phyloP scores from a whole-genome alignment of 306 rosid genomes.

The Notholithocarpus densiflorus region DNA sequence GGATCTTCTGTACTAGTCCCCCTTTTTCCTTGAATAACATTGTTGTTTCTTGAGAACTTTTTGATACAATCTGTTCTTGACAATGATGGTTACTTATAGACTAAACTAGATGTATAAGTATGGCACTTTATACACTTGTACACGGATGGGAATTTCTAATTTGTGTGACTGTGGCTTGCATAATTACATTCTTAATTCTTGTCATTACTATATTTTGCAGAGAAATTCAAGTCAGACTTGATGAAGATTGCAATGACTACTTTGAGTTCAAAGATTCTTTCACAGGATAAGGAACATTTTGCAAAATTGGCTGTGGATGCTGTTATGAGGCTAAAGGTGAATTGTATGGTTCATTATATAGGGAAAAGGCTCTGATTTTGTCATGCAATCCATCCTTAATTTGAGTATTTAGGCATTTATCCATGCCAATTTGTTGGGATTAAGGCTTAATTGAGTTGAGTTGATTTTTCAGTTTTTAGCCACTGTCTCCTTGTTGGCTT shows the following conservation, averaged over 20 bases:
- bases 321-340: constrained; percentile 90
- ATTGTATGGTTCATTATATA: neutral
- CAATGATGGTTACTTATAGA: neutral
- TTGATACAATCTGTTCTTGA: neutral
- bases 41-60: neutral
- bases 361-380: neutral
- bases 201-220: constrained; percentile 39
- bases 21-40: neutral
- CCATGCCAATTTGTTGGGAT: no score
- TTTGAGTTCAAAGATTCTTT: constrained; percentile 94
- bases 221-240: constrained; percentile 79
- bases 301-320: constrained; percentile 93
- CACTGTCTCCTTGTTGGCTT: neutral
- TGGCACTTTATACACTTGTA: neutral
- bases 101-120: neutral
- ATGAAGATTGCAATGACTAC: constrained; percentile 98
- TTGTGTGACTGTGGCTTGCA: neutral
- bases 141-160: neutral
- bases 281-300: constrained; percentile 93
- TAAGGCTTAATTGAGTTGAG: neutral
- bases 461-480: neutral
- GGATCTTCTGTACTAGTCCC: neutral
- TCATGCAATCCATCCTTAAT: neutral
- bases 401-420: neutral
- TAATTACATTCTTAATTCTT: constrained; percentile 8